Percentiles rank a stretch among this genome's conserved stretches.
Conservation (phyloP, 1,139 yeast species). For the Diutina sp. region DNA sequence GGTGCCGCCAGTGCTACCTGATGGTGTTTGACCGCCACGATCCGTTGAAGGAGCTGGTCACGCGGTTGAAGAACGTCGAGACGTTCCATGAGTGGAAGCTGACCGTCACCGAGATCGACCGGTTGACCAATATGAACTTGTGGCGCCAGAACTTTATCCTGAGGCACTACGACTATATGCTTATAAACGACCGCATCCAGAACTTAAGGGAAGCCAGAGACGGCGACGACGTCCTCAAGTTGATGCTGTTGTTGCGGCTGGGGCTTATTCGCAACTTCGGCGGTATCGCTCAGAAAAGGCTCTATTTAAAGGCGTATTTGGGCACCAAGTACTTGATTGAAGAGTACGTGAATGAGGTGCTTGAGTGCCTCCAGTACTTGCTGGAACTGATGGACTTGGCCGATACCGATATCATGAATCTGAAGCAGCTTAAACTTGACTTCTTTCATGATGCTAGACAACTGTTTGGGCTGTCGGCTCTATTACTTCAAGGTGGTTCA, state of each 20-base stretch:
- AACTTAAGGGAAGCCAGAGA: conserved; percentile 50
- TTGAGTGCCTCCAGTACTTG: conserved; percentile 50
- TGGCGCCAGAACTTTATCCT: conserved; percentile 86
- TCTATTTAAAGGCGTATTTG: conserved; percentile 70
- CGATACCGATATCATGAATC: conserved; percentile 25
- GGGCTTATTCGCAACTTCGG: conserved; percentile 86
- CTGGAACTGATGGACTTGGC: conserved; percentile 20
- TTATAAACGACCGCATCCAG: conserved; percentile 65
- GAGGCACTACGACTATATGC: conserved; percentile 69
- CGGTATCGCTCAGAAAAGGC: conserved; percentile 68
- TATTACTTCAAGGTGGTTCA: conserved; percentile 88
- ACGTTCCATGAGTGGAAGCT: conserved; percentile 51
- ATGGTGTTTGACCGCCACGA: conserved; percentile 23
- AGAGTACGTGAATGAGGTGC: conserved; percentile 69
- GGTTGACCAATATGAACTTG: conserved; percentile 53
- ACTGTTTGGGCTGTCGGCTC: conserved; percentile 81
- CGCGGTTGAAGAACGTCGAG: conserved; percentile 26
- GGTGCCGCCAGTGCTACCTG: conserved; percentile 33
- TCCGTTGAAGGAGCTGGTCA: conserved; percentile 26
- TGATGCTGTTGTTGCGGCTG: conserved; percentile 65
- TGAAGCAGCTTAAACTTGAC: conserved; percentile 56
- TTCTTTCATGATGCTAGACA: conserved; percentile 87
- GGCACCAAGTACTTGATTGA: conserved; percentile 87
- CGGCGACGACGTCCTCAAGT: conserved; percentile 39
- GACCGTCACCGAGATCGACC: conserved; percentile 49